Conservation (phyloP, 176 grass and related monocot genomes). For the Oryza officinalis region DNA sequence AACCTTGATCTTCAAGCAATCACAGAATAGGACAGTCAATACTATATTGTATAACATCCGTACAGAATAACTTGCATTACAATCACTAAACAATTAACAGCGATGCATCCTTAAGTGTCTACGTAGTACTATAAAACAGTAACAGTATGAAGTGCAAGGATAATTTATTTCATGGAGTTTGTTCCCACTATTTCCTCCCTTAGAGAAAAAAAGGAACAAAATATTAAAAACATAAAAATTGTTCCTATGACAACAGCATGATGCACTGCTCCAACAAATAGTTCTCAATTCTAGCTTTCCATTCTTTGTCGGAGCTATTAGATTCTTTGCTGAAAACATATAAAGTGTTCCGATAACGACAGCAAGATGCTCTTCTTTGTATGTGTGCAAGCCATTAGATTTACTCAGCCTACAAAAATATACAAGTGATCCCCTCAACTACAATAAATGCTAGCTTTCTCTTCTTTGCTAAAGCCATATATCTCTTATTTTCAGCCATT, state of each 20-base stretch:
- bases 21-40: constrained; percentile 26
- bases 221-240: background rate
- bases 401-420: background rate
- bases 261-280: background rate
- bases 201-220: constrained; percentile 3
- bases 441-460: background rate
- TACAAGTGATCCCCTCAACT: background rate
- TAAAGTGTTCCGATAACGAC: background rate
- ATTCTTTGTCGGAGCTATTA: no score
- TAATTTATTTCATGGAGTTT: background rate
- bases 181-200: background rate
- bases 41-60: constrained; percentile 24
- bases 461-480: background rate
- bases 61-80: constrained; percentile 5
- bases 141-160: constrained; percentile 11
- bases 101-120: background rate
- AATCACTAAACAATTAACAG: background rate
- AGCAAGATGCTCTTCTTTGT: background rate
- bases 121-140: background rate
- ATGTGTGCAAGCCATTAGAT: constrained; percentile 1
- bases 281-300: background rate
- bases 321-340: background rate
- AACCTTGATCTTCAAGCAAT: constrained; percentile 80
- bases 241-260: background rate
- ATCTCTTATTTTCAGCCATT: background rate